Evolutionary conservation across 257 asterid species (phyloP), one percentile per base, ranked within the genome.

Genomic region (Plantago ovata): DNA sequence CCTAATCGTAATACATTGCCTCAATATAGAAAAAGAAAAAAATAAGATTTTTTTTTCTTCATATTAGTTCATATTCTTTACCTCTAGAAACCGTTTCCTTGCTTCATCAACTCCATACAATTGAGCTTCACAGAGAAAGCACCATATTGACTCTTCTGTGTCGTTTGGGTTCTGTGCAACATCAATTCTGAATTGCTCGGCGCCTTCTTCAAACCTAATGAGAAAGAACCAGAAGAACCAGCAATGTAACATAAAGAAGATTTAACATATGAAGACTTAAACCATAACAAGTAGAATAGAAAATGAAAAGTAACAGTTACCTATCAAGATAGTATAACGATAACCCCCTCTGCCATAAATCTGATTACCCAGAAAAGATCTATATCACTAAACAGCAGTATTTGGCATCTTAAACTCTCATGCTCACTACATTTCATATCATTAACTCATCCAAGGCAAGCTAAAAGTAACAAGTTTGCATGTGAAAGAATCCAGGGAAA

Each of bases 101-200:
- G 98, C 95, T 77, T 87, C 94, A 72, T 80, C 85, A 48, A 73
- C 81, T 41, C 96, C 96, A 61, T 87, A 81, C 57, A 85, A 51
- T 67, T 80, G 94, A 68, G 96, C 89, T 77, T 91, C 98, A 72
- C 98, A 87, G n/a, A 91, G 92, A 74, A 85, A 91, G 71, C 92
- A 91, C 98, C 98, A 91, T 72, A 91, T 91, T 55, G 98, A 87
- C 77, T 91, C 98, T 65, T 91, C 98, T 1, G 96, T 91, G n/a
- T 91, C 98, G 67, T 87, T 85, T 13, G 98, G 98, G 38, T 91
- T 91, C 57, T 85, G 91, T 7, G 98, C 92, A 73, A 91, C 98
- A 64, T 91, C 96, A 53, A 91, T 9, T 56, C 96, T 76, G 50
- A 91, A 91, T 64, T 91, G 95, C 77, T 85, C 92, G 0, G 95